These are phyloP conservation scores for Penicillium sp. DNA, from an alignment of 2,329 filamentous ascomycete species.

Conservation along the genomic window DNA sequence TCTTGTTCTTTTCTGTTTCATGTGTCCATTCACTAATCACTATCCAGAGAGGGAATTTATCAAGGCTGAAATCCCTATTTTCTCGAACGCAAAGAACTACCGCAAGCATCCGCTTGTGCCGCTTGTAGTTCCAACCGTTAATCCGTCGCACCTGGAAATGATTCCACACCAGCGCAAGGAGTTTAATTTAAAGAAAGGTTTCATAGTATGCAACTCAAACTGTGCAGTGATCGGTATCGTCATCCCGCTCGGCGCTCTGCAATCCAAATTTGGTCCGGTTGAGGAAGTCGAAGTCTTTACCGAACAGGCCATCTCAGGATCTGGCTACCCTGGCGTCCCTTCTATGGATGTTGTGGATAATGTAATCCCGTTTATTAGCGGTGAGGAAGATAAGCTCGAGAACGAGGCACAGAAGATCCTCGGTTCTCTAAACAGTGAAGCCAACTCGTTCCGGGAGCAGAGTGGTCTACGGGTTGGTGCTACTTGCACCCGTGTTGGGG, in stretches of 20 bases:
- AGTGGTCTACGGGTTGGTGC: constrained; percentile 73
- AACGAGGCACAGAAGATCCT: constrained; percentile 94
- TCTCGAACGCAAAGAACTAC: constrained; percentile 98
- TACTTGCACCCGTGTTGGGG: constrained; percentile 90
- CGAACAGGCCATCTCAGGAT: constrained; percentile 90
- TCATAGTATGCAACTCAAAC: constrained; percentile 96
- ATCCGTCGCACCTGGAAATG: constrained; percentile 80
- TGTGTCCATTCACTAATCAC: too few species aligned
- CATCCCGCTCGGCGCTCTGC: constrained; percentile 88
- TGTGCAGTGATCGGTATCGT: constrained; percentile 96
- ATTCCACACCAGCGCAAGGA: constrained; percentile 84
- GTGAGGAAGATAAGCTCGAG: constrained; percentile 96
- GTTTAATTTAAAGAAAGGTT: constrained; percentile 74
- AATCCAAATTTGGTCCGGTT: constrained; percentile 79
- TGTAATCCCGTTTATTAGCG: constrained; percentile 87
- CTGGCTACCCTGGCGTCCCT: constrained; percentile 67
- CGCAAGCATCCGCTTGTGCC: constrained; percentile 86
- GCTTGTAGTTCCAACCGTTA: constrained; percentile 92
- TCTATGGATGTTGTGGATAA: constrained; percentile 97
- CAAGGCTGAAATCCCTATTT: constrained; percentile 82
- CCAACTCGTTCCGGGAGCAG: constrained; percentile 76
- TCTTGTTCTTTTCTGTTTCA: neutral
- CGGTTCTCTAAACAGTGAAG: constrained; percentile 68
- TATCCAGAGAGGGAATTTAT: constrained; percentile 92
- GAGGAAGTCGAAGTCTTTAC: constrained; percentile 82